phyloP scores from a whole-genome alignment of 352 stramenopile genomes.

The Globisporangium emineosum region DNA sequence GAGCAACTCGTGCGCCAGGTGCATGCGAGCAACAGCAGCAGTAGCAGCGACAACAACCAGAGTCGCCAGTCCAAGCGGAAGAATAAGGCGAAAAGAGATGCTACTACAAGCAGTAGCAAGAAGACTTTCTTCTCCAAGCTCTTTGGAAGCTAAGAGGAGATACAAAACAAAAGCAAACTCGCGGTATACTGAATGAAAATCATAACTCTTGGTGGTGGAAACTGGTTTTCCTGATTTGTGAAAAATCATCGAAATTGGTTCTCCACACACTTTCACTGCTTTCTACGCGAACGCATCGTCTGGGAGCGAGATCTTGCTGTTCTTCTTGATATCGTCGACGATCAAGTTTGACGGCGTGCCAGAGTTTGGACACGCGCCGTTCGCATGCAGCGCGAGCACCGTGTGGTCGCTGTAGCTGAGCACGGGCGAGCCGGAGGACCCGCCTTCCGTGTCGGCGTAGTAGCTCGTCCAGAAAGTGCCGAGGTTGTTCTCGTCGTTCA shows the following conservation, averaged over 20 bases:
- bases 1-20: slow-evolving; percentile 31
- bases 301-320: slow-evolving; percentile 25
- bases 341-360: slow-evolving; percentile 37
- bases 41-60: not conserved
- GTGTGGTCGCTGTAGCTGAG: slow-evolving; percentile 35
- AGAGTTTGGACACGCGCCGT: slow-evolving; percentile 43
- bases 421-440: slow-evolving; percentile 46
- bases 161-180: not conserved
- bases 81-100: not conserved
- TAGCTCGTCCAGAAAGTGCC: slow-evolving; percentile 42
- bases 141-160: not conserved
- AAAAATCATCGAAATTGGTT: not conserved
- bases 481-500: slow-evolving; percentile 23
- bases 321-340: slow-evolving; percentile 33
- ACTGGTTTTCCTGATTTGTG: not conserved
- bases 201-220: not conserved
- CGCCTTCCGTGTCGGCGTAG: slow-evolving; percentile 40
- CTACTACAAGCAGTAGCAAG: not conserved
- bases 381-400: slow-evolving; percentile 48
- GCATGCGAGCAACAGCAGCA: slow-evolving; percentile 15
- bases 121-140: not conserved
- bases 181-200: not conserved
- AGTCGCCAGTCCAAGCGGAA: not conserved
- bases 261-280: not conserved
- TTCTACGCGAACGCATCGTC: slow-evolving; percentile 35